Percentiles rank a stretch among this genome's conserved stretches.
Conservation (phyloP, 192 early-diverging fungal species). For the Coemansia sp. region DNA sequence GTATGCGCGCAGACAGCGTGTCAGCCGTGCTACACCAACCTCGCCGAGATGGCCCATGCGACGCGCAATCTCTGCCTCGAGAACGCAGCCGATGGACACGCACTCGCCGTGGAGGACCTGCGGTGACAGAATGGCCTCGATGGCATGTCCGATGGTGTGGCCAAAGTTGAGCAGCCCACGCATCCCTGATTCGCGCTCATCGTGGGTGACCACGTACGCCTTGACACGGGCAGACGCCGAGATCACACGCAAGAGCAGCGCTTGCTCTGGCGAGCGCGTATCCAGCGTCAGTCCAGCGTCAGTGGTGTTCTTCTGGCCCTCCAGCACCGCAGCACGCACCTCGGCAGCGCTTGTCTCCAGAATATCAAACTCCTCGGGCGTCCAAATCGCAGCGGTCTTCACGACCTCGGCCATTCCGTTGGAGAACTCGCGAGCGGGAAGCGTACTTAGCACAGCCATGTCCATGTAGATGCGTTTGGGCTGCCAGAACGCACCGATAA, state of each 20-base stretch:
- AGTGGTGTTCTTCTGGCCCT: slow-evolving; percentile 27
- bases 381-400: slow-evolving; percentile 96
- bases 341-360: slow-evolving; percentile 84
- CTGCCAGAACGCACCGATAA: slow-evolving; percentile 96
- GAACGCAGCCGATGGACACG: slow-evolving; percentile 90
- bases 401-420: slow-evolving; percentile 98
- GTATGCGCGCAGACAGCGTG: slow-evolving; percentile 81
- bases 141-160: slow-evolving; percentile 94
- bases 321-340: slow-evolving; percentile 72
- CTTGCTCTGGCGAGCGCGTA: slow-evolving; percentile 64
- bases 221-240: slow-evolving; percentile 87
- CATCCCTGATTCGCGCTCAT: slow-evolving; percentile 93
- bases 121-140: slow-evolving; percentile 88
- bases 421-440: slow-evolving; percentile 88
- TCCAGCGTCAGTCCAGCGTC: slow-evolving; percentile 37
- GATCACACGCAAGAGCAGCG: slow-evolving; percentile 78
- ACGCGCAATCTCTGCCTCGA: slow-evolving; percentile 91
- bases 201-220: slow-evolving; percentile 90
- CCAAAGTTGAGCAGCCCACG: slow-evolving; percentile 97
- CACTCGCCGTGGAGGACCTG: slow-evolving; percentile 95
- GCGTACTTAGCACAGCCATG: slow-evolving; percentile 74
- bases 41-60: slow-evolving; percentile 83
- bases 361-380: slow-evolving; percentile 81
- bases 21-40: slow-evolving; percentile 82
- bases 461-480: slow-evolving; percentile 93